Conservation (phyloP, 163 green algal genomes). For the Volvox carteri region DNA sequence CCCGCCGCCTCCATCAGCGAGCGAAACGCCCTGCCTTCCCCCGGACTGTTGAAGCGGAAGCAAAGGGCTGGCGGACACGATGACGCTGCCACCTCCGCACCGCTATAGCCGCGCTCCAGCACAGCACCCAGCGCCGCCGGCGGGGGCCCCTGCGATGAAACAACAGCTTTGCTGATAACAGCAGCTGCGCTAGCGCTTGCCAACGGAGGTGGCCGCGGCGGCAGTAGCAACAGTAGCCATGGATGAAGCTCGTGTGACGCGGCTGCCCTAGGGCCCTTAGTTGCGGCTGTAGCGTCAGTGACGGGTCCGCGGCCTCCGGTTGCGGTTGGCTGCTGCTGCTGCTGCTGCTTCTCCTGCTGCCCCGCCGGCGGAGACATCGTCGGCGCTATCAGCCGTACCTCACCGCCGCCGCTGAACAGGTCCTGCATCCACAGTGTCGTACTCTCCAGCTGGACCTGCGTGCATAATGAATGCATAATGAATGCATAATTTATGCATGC, state of each 20-base stretch:
- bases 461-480: too few relatives aligned
- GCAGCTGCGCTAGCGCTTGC: neutral
- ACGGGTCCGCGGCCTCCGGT: neutral
- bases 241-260: neutral
- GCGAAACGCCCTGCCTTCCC: conserved; percentile 29
- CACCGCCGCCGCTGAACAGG: conserved; percentile 22
- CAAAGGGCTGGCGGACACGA: neutral
- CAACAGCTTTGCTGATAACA: too few relatives aligned
- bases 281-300: neutral
- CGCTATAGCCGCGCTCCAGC: too few relatives aligned
- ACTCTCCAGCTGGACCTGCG: conserved; percentile 18
- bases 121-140: too few relatives aligned
- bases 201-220: neutral
- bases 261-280: too few relatives aligned
- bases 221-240: conserved; percentile 46
- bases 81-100: neutral
- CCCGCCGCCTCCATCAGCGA: conserved; percentile 26
- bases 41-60: conserved; percentile 45
- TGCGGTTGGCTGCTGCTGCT: neutral
- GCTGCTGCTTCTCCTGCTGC: neutral
- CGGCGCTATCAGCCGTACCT: neutral
- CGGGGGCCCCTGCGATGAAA: too few relatives aligned
- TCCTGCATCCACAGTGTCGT: conserved; percentile 31
- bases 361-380: neutral
- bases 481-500: too few relatives aligned